These are phyloP conservation scores for Penicillium olsonii DNA, from an alignment of 2,329 filamentous ascomycete genomes.

Conservation along the genomic window DNA sequence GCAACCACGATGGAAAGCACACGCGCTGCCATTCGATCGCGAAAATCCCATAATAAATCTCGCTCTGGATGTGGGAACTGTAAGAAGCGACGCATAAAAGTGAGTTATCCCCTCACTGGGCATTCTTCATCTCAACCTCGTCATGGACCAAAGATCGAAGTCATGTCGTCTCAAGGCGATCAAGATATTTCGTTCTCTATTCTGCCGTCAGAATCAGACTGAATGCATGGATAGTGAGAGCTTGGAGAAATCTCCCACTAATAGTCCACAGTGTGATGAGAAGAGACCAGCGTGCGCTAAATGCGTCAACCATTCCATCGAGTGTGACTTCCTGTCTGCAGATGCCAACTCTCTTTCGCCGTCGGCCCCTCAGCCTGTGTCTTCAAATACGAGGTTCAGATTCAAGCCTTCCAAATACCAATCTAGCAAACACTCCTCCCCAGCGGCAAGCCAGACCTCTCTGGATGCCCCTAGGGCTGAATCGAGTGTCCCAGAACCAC, in stretches of 20 bases:
- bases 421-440: not conserved
- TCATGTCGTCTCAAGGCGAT: not conserved
- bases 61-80: conserved; percentile 36
- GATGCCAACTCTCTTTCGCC: conserved; percentile 7
- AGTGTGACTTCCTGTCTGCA: conserved; percentile 26
- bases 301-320: conserved; percentile 30
- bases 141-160: not conserved
- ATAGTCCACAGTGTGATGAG: conserved; percentile 35
- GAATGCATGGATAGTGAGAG: not conserved
- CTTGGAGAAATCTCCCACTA: not conserved
- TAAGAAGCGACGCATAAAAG: conserved; percentile 38
- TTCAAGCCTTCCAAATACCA: conserved; percentile 26
- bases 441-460: conserved; percentile 8
- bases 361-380: not conserved
- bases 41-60: conserved; percentile 38
- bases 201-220: not conserved
- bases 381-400: conserved; percentile 10
- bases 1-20: not conserved
- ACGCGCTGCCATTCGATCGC: conserved; percentile 12
- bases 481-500: not conserved
- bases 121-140: not conserved
- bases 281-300: conserved; percentile 33
- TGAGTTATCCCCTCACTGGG: conserved; percentile 15
- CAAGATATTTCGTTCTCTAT: not conserved
- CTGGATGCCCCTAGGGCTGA: conserved; percentile 2